phyloP scores from a whole-genome alignment of 345 rosid species.

The Murraya koenigii region DNA sequence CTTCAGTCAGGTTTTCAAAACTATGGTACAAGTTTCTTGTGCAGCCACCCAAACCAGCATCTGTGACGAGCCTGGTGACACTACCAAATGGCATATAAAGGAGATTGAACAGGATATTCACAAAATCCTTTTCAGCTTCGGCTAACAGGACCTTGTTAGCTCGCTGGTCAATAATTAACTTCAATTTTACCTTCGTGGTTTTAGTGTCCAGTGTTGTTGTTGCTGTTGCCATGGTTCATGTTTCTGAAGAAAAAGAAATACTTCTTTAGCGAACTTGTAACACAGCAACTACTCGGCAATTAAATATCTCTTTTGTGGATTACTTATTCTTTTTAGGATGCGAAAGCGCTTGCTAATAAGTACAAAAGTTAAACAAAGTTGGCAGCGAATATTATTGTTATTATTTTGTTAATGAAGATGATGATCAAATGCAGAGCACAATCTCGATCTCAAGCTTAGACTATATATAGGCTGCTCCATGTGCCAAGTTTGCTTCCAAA shows the following conservation, averaged over 20 bases:
- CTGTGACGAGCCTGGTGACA: neutral
- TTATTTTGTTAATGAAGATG: too few relatives aligned
- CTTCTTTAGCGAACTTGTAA: neutral
- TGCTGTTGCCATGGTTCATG: neutral
- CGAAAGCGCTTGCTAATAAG: too few relatives aligned
- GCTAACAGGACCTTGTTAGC: conserved; percentile 10
- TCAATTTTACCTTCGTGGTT: neutral
- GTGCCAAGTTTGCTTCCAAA: too few relatives aligned
- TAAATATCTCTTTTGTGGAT: neutral
- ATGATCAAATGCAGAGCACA: too few relatives aligned
- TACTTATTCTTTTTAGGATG: too few relatives aligned
- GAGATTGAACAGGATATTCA: conserved; percentile 20
- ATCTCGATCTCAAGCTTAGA: too few relatives aligned
- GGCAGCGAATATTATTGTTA: too few relatives aligned
- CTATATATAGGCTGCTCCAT: too few relatives aligned
- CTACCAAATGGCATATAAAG: conserved; percentile 22
- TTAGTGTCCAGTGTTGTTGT: neutral
- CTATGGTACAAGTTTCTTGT: neutral
- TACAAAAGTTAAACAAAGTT: too few relatives aligned
- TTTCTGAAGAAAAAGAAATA: neutral
- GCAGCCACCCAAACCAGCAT: neutral
- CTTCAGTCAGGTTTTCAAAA: neutral
- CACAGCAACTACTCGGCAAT: neutral
- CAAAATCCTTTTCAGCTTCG: conserved; percentile 17
- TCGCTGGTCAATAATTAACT: neutral